phyloP scores from a whole-genome alignment of 805 yeast genomes.

The Cyberlindnera meyerae region DNA sequence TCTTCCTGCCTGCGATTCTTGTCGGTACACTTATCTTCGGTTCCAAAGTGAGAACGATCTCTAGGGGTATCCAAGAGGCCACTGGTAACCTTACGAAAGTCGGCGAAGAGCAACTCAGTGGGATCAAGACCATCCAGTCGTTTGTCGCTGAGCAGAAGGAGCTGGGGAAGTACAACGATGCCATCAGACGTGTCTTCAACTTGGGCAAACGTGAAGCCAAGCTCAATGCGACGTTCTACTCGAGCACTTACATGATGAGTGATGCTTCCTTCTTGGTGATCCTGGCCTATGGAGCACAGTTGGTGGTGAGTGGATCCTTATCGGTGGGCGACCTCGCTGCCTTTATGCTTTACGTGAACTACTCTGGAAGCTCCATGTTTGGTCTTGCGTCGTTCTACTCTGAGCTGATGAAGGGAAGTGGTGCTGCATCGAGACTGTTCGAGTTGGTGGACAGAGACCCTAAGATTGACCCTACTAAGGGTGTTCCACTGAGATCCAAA shows the following conservation, averaged over 20 bases:
- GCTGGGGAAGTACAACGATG: slow-evolving; percentile 67
- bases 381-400: slow-evolving; percentile 92
- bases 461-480: slow-evolving; percentile 58
- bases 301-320: slow-evolving; percentile 70
- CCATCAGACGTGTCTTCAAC: slow-evolving; percentile 58
- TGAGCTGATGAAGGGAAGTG: slow-evolving; percentile 96
- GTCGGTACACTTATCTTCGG: slow-evolving; percentile 81
- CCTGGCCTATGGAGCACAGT: slow-evolving; percentile 73
- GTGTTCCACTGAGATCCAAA: slow-evolving; percentile 38
- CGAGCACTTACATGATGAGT: slow-evolving; percentile 80
- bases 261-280: slow-evolving; percentile 74
- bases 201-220: slow-evolving; percentile 78
- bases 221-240: slow-evolving; percentile 70
- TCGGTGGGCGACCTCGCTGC: slow-evolving; percentile 90
- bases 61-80: slow-evolving; percentile 77
- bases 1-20: slow-evolving; percentile 78
- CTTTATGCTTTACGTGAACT: slow-evolving; percentile 92
- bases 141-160: slow-evolving; percentile 86
- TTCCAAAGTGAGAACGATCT: slow-evolving; percentile 65
- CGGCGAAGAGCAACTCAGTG: slow-evolving; percentile 87
- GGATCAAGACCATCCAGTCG: slow-evolving; percentile 83
- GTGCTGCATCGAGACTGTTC: slow-evolving; percentile 90
- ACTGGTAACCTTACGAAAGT: slow-evolving; percentile 84
- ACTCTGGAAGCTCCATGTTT: slow-evolving; percentile 84
- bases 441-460: slow-evolving; percentile 81